phyloP scores from a whole-genome alignment of 345 rosid species.

The Trapa bicornis region DNA sequence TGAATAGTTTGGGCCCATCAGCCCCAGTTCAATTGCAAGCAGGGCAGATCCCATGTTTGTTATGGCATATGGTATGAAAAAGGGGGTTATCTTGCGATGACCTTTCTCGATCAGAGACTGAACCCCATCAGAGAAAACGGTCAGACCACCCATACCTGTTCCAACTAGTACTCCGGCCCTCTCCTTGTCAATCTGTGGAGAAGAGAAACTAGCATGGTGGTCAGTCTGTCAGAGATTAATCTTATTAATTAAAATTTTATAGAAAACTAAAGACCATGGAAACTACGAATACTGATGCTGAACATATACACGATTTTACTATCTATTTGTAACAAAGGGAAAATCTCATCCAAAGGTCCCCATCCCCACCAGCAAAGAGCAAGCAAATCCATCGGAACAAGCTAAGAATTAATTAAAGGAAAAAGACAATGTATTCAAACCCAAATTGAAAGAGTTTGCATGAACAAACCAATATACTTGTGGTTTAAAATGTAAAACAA shows the following conservation, averaged over 20 bases:
- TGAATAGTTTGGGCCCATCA: constrained; percentile 98
- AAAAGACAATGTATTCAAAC: too few species aligned
- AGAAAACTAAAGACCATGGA: background rate
- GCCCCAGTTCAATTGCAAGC: constrained; percentile 85
- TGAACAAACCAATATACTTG: too few species aligned
- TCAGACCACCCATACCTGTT: constrained; percentile 96
- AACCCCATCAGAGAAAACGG: constrained; percentile 82
- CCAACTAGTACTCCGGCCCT: constrained; percentile 93
- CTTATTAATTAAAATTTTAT: background rate
- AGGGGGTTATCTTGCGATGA: constrained; percentile 74
- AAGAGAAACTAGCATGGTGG: background rate
- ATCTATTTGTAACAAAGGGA: too few species aligned
- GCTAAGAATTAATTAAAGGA: too few species aligned
- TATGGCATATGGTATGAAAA: constrained; percentile 86
- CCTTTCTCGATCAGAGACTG: constrained; percentile 79
- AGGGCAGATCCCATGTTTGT: constrained; percentile 97
- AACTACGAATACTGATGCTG: too few species aligned
- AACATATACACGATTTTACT: too few species aligned
- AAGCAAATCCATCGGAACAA: too few species aligned
- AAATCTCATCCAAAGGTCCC: too few species aligned
- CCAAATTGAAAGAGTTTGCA: too few species aligned
- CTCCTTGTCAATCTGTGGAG: constrained; percentile 58
- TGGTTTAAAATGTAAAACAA: too few species aligned
- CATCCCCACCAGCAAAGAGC: too few species aligned
- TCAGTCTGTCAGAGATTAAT: background rate